Base-by-base conservation (phyloP, 495 filamentous ascomycete genomes). In the Amphirosellinia nigrospora region DNA sequence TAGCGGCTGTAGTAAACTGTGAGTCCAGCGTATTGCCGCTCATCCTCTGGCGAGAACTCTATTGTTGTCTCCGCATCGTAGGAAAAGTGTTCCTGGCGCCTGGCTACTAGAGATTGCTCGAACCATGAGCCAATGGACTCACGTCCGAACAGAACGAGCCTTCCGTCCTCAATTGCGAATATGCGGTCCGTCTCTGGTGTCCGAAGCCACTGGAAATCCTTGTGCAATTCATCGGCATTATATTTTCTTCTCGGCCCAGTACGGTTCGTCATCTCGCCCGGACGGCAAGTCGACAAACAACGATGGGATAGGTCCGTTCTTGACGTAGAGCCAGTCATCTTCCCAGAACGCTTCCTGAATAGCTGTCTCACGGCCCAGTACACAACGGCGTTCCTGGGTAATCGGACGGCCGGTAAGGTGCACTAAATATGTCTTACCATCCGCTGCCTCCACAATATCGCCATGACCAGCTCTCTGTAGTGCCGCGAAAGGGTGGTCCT, bases 391-490 rank as follows among this genome's bases (percentile, higher is more conserved):
- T 28, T 78, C 67, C 69, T 88, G 85, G 1, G 84, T 86, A 0
- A 74, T 86, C 8, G 86, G 86, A 10, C 86, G 83, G 21, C 86
- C 86, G 1, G 79, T 75, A 13, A 89, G 74, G 72, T 88, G 86
- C 8, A 89, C 86, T 0, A 88, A 60, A 70, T 88, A 89, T 8
- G 85, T 86, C 62, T 82, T 81, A 1, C 88, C 88, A 38, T 85
- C 82, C 9, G 85, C 82, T 4, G 86, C 88, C 30, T 89, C 85
- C 32, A 89, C 85, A 26, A 89, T 80, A 71, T 89, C 87, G 16
- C 86, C 88, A 73, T 89, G 88, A 2, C 87, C 88, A 0, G 87
- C 84, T 55, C 85, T 76, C 71, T 89, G 86, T 26, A 89, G 72
- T 1, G 85, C 81, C 0, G 78, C 78, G 28, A 77, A 71, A 1